Base-by-base conservation (phyloP, 2,329 filamentous ascomycete genomes). In the Geosmithia morbida region DNA sequence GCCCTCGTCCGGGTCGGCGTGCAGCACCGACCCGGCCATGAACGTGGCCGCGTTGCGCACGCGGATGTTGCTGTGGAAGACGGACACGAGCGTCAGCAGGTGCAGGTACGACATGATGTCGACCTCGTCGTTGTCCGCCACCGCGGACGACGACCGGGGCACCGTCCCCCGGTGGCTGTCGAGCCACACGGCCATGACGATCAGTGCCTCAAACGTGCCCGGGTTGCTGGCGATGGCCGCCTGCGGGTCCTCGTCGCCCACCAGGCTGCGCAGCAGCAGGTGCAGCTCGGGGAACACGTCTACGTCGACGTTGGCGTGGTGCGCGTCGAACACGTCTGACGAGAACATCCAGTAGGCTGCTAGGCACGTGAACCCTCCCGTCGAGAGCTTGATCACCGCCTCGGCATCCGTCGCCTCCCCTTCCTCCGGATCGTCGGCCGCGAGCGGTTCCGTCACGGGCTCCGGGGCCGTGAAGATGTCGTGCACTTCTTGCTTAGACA, bases 281-380 rank as follows among this genome's bases (percentile, higher is more conserved):
- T 71, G 66, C 55, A 83, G 79, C 30, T 79, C 70, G 0, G 80
- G 79, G 53, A 83, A 79, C 51, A 81, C 68, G 55, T 70, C 59
- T 49, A 81, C 68, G 5, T 70, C 64, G 2, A 77, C 77, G 41
- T 63, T 59, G 13, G 71, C 66, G 46, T 72, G 68, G 52, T 75
- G 67, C 6, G 77, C 71, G 43, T 74, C 69, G 53, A 83, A 83
- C 4, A 83, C 63, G 17, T 78, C 70, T 0, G 75, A 69, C 1
- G 79, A 76, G 54, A 83, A 81, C 41, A 81, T 66, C 64, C 74
- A 77, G 58, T 81, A 82, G 7, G 75, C 72, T 16, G 78, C 63
- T 37, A 84, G 64, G 51, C 75, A 79, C 13, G 80, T 61, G 20
- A 74, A 66, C 3, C 80, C 80, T 5, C 73, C 71, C 1, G 72